Conservation (phyloP, 331 rosid genomes). For the Dryas integrifolia region DNA sequence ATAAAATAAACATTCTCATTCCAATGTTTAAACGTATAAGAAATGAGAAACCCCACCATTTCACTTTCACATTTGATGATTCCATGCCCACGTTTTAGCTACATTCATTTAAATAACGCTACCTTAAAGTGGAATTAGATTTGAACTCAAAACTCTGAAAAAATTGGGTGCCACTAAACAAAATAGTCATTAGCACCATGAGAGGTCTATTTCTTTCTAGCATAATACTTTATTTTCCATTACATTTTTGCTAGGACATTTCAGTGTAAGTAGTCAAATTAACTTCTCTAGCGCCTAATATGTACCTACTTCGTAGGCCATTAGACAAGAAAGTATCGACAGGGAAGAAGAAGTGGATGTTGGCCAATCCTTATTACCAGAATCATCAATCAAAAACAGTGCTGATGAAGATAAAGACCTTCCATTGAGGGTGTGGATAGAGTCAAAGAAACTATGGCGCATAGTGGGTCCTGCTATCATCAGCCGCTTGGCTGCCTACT, state of each 20-base stretch:
- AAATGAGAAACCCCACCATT: too few relatives aligned
- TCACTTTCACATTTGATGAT: too few relatives aligned
- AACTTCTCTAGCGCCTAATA: too few relatives aligned
- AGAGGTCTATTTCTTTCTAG: too few relatives aligned
- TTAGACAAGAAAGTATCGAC: background rate
- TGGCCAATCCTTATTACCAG: background rate
- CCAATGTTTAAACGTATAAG: too few relatives aligned
- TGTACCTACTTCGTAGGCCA: background rate
- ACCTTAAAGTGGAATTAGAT: too few relatives aligned
- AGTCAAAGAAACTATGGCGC: slow-evolving; percentile 31
- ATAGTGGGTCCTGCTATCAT: slow-evolving; percentile 28
- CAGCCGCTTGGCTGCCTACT: slow-evolving; percentile 12
- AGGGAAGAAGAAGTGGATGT: slow-evolving; percentile 2
- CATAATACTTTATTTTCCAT: background rate
- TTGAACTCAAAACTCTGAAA: too few relatives aligned
- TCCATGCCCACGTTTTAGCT: too few relatives aligned
- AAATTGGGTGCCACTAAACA: too few relatives aligned
- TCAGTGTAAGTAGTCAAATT: background rate
- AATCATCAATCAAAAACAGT: background rate
- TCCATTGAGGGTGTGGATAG: slow-evolving; percentile 19
- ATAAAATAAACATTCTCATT: too few relatives aligned
- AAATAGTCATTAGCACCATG: too few relatives aligned
- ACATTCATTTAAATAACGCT: too few relatives aligned
- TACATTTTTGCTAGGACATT: background rate
- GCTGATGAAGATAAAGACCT: background rate